phyloP scores from a whole-genome alignment of 2,329 filamentous ascomycete genomes.

The Sclerotinia spermophila region DNA sequence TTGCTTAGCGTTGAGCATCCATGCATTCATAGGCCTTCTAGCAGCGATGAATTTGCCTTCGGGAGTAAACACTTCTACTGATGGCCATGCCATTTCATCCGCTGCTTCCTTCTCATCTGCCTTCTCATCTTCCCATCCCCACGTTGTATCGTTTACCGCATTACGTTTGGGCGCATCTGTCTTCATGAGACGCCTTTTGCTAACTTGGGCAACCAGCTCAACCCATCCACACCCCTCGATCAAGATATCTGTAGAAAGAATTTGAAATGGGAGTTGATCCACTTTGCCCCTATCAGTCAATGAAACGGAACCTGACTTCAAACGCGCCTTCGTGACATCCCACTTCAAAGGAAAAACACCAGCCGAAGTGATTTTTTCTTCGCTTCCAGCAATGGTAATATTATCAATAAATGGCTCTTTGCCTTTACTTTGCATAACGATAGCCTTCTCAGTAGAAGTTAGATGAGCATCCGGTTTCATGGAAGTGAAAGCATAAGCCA shows the following conservation, averaged over 20 bases:
- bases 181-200: slow-evolving; percentile 46
- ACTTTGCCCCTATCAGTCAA: slow-evolving; percentile 60
- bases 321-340: slow-evolving; percentile 78
- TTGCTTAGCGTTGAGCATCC: slow-evolving; percentile 56
- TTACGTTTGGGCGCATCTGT: background rate
- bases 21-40: slow-evolving; percentile 68
- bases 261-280: slow-evolving; percentile 70
- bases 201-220: slow-evolving; percentile 78
- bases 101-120: slow-evolving; percentile 7
- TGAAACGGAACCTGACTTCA: slow-evolving; percentile 66
- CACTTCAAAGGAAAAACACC: slow-evolving; percentile 71
- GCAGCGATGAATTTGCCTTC: slow-evolving; percentile 73
- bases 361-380: slow-evolving; percentile 61
- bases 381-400: slow-evolving; percentile 58
- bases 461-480: slow-evolving; percentile 61
- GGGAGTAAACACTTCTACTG: slow-evolving; percentile 81
- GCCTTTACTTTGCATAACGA: slow-evolving; percentile 64
- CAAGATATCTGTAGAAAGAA: slow-evolving; percentile 78
- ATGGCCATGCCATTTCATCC: slow-evolving; percentile 52
- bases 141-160: background rate
- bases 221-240: slow-evolving; percentile 94
- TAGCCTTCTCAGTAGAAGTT: slow-evolving; percentile 76
- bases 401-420: slow-evolving; percentile 57
- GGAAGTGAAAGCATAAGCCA: slow-evolving; percentile 85
- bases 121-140: background rate